Conservation (phyloP, 805 yeast species). For the Yarrowia osloensis region DNA sequence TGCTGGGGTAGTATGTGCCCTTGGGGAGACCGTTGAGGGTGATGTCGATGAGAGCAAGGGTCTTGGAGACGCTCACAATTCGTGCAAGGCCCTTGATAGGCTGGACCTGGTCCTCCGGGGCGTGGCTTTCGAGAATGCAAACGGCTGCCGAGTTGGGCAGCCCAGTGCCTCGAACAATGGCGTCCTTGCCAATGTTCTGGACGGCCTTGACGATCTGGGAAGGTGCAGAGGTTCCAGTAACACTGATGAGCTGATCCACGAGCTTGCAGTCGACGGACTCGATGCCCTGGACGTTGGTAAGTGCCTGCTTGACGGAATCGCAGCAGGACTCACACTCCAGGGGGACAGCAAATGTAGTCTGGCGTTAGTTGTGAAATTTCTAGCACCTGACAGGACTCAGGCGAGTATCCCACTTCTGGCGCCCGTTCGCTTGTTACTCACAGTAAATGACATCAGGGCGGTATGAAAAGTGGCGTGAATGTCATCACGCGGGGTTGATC, state of each 20-base stretch:
- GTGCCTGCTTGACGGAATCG: conserved; percentile 56
- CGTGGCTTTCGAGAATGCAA: conserved; percentile 77
- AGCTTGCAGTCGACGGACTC: conserved; percentile 59
- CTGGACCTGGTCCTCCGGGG: conserved; percentile 47
- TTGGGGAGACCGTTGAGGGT: conserved; percentile 70
- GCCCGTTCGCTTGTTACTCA: not conserved
- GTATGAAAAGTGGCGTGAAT: conserved; percentile 6
- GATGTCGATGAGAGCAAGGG: conserved; percentile 67
- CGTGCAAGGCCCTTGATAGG: conserved; percentile 88
- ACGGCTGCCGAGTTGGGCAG: conserved; percentile 87
- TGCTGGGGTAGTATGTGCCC: conserved; percentile 68
- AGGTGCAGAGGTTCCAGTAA: conserved; percentile 74
- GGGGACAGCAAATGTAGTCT: conserved; percentile 84
- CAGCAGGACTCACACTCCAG: conserved; percentile 78
- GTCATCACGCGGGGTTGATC: conserved; percentile 18
- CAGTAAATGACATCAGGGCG: conserved; percentile 29
- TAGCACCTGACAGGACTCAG: not conserved
- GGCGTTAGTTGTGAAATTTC: not conserved
- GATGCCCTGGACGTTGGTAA: conserved; percentile 51
- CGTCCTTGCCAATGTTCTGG: conserved; percentile 78
- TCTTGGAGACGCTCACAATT: conserved; percentile 64
- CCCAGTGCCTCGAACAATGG: conserved; percentile 91
- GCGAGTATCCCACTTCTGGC: conserved; percentile 21
- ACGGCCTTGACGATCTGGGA: conserved; percentile 68
- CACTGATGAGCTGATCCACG: conserved; percentile 59